Evolutionary conservation across 192 early-diverging fungal species (phyloP), one percentile per base, ranked within the genome.

Genomic region (Coemansia sp.): DNA sequence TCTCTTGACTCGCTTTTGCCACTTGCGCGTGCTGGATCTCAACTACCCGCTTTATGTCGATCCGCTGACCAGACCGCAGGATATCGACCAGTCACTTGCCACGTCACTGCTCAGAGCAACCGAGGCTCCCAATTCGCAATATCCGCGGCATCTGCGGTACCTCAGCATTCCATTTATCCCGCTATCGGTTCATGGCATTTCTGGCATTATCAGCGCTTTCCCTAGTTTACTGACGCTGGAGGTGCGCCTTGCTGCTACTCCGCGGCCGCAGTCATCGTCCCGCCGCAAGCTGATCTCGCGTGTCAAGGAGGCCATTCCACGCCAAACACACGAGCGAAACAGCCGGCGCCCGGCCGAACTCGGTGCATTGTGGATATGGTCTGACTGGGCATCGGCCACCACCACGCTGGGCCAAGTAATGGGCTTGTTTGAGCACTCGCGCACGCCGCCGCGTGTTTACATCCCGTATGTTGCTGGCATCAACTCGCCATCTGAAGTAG

Each of bases 21-120:
- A 67, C 27, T 53, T 80, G 65, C 77, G 77, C 27, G 72, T 74
- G 45, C 72, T 80, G 54, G 77, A 80, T 49, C 77, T 80, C 47
- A 80, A 80, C 72, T 80, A 80, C 65, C 77, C 77, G 50, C 67
- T 80, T 15, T 80, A 71, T 32, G 77, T 80, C 48, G 77, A 80
- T 62, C 77, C 72, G 50, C 65, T 74, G 47, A 80, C 72, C 53
- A 66, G 62, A 50, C 35, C 67, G 48, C 72, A 74, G 65, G 77
- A 80, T 24, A 80, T 80, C 49, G 77, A 80, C 51, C 48, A 47
- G 23, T 80, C 77, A 64, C 57, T 80, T 38, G 59, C 77, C 19
- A 57, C 72, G 39, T 73, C 72, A 62, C 65, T 80, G 58, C 58
- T 74, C 35, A 39, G 61, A 7, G 72, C 65, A 10, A 59, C 58